Base-by-base conservation (phyloP, 2,329 filamentous ascomycete species). In the Aspergillus sp. region DNA sequence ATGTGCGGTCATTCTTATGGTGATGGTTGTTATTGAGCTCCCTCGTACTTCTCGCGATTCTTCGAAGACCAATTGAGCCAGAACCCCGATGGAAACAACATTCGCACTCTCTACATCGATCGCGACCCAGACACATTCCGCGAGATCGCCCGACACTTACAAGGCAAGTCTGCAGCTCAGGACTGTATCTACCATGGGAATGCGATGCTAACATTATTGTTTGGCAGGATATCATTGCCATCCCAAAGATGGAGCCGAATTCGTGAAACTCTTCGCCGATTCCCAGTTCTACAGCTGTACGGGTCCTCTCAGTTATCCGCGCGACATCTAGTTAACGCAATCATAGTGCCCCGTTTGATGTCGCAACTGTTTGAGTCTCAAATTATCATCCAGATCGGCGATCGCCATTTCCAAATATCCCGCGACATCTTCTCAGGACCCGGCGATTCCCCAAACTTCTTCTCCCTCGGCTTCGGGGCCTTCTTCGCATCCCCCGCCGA, bases 31-130 rank as follows among this genome's bases (percentile, higher is more conserved):
- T 22, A 39, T 58, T 55, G 77, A 96, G 93, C 92, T 69, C 93
- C 93, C 58, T 97, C 93, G 50, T 97, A 97, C 75, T 97, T 98
- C 77, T 96, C 93, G 19, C 89, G 91, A 66, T 97, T 95, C 79
- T 98, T 98, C 75, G 83, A 87, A 65, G 90, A 90, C 67, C 93
- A 97, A 76, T 76, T 97, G 41, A 83, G 84, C 57, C 77, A 80
- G 64, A 87, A 83, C 49, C 82, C 83, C 47, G 82, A 82, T 56
- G 83, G 83, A 55, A 75, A 75, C 42, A 79, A 77, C 53, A 75
- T 96, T 58, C 87, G 89, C 64, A 96, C 93, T 0, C 81, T 98
- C 6, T 97, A 97, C 76, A 97, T 98, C 69, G 93, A 98, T 74
- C 89, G 93, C 60, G 93, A 98, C 74, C 93, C 93, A 0, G 81